A percentile compares a stretch with the other conserved stretches of the same genome.
Evolutionary conservation across 257 asterid species (phyloP).

Genomic region (Plantago elongata): DNA sequence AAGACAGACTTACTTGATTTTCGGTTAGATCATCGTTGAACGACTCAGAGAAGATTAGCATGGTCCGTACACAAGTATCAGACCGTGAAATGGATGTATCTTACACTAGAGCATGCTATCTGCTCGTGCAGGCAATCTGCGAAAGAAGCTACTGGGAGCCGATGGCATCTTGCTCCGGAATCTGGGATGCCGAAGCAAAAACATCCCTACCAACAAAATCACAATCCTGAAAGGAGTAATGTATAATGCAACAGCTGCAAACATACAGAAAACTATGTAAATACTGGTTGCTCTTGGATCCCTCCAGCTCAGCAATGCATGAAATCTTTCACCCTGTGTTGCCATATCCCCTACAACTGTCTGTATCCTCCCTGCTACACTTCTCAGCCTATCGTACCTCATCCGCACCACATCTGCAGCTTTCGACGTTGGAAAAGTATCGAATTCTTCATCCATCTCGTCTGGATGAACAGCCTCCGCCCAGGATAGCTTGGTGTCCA

Average conservation of each 20-base stretch:
- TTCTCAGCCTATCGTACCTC: constrained; percentile 56
- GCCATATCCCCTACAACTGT: constrained; percentile 52
- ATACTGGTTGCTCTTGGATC: constrained; percentile 49
- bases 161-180: constrained; percentile 47
- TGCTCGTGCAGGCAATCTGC: constrained; percentile 38
- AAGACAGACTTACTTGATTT: no score
- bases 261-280: constrained; percentile 31
- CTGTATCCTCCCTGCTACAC: constrained; percentile 49
- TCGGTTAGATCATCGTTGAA: no score
- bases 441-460: constrained; percentile 76
- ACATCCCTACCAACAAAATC: constrained; percentile 34
- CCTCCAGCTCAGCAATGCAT: constrained; percentile 43
- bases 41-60: no score
- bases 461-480: constrained; percentile 69
- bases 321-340: constrained; percentile 50
- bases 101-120: constrained; percentile 35
- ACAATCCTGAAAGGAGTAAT: constrained; percentile 53
- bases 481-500: constrained; percentile 71
- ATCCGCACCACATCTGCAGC: constrained; percentile 32
- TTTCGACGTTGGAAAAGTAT: constrained; percentile 61
- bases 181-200: constrained; percentile 40
- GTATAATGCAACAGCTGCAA: constrained; percentile 40
- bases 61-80: no score
- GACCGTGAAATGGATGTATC: no score
- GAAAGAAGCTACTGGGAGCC: constrained; percentile 39